Evolutionary conservation across 345 rosid genomes (phyloP), one percentile per base, ranked within the genome.

Genomic region (Aurinia saxatilis): DNA sequence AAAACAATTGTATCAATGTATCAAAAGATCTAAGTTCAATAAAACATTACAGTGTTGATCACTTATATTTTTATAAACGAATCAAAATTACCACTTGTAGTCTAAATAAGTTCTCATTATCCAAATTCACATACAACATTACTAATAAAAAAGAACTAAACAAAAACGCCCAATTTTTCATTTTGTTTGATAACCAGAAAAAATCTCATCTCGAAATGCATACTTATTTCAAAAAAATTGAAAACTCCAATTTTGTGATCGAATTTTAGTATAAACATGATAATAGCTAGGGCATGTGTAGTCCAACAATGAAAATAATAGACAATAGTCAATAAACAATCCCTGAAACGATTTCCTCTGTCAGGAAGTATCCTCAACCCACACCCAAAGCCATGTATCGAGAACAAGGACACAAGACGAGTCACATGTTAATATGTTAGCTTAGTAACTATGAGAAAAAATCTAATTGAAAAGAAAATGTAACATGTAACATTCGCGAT

Each of bases 291-390:
- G 34, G 37, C 70, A 65, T 53, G 35, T 41, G 53, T 64, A 45
- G 52, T 40, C 9, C 41, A 40, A 31, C 23, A 51, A n/a, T 47
- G 10, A 38, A 49, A 31, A 59, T 15, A 62, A 63, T 11, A 50
- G 29, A 19, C 18, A 36, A 31, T 16, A 50, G 10, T 50, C 11
- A 15, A 3, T 6, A 29, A 51, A 55, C 30, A 53, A 38, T 16
- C 49, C 4, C 40, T 44, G 54, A 69, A 37, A 69, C 23, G 63
- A 61, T 53, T 29, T 69, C 57, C 50, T 60, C 68, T 37, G 38
- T 52, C 65, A 63, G 48, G 65, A 71, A 56, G 52, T 23, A 63
- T 48, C 52, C 36, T 35, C 12, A 60, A 52, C 56, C 52, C 45
- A 53, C 62, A 68, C 54, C 3, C 2, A 42, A 51, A 68, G 66